Evolutionary conservation across 768 basidiomycete species (phyloP), one percentile per base, ranked within the genome.

Genomic region (Russula lepida): DNA sequence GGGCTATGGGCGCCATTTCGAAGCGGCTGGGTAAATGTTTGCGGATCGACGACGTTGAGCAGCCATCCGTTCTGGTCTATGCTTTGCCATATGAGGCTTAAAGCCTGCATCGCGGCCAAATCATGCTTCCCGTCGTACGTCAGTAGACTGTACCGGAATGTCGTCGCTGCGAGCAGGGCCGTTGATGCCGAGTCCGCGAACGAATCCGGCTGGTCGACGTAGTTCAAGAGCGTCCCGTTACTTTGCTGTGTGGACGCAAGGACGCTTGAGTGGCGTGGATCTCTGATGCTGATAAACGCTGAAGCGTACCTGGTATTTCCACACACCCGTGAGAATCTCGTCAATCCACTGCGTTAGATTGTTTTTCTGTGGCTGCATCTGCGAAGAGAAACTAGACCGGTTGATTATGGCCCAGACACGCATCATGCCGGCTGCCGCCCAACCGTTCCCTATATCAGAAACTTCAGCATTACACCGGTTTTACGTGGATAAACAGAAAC

Each of bases 351-450:
- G 63, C 13, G 72, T 75, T 13, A 85, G 72, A 62, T 84, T 75
- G 2, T 59, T 55, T 62, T 76, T 75, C 57, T 84, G 77, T 8
- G 66, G 64, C 41, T 64, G 35, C 60, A 84, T 75, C 25, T 71
- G 51, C 1, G 59, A 59, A 6, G 75, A 74, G 56, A 74, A 72
- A n/a, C 70, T 68, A 0, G 82, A 79, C 52, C 77, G 74, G 48
- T 74, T 74, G 49, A 86, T 74, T 0, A 81, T 85, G 46, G 77
- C 74, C 11, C 81, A 70, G 5, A 89, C 83, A 6, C 86, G 78
- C 28, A 82, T 71, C 77, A 85, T 84, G 4, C 86, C 84, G 1
- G 80, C 81, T 1, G 84, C 84, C 0, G 85, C 86, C 88, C 88
- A 89, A 0, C 75, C 85, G 64, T 89, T 89, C 3, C 83, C 82